Percentiles rank a stretch among this genome's conserved stretches.
These are phyloP conservation scores for Candida coleopterorum DNA, from an alignment of 805 yeast genomes.

Conservation along the genomic window DNA sequence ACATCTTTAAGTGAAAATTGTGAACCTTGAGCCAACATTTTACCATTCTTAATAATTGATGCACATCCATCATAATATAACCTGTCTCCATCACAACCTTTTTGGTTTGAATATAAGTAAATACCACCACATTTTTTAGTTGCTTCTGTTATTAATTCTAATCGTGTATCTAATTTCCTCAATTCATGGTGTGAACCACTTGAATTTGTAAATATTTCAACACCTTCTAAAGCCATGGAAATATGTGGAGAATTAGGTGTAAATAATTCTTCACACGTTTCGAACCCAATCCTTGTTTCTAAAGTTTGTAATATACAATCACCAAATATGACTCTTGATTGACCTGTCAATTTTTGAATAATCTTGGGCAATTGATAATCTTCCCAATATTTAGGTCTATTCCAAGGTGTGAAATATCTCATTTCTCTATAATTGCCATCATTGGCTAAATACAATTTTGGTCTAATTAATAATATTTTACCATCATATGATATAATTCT, in stretches of 20 bases:
- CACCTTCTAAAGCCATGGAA: constrained; percentile 88
- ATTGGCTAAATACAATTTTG: constrained; percentile 89
- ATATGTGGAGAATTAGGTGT: constrained; percentile 97
- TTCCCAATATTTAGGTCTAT: constrained; percentile 71
- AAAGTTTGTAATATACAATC: constrained; percentile 82
- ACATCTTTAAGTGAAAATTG: constrained; percentile 90
- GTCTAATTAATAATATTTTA: constrained; percentile 78
- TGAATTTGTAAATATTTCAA: constrained; percentile 94
- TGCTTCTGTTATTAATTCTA: constrained; percentile 84
- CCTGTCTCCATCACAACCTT: constrained; percentile 98
- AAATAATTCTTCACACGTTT: constrained; percentile 96
- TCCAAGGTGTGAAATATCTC: constrained; percentile 97
- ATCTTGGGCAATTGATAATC: constrained; percentile 64
- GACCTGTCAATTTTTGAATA: constrained; percentile 64
- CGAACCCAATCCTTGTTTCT: constrained; percentile 93
- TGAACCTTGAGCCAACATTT: constrained; percentile 86
- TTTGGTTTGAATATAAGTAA: constrained; percentile 88
- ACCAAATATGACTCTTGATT: constrained; percentile 70
- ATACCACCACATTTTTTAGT: constrained; percentile 96
- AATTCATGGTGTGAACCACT: constrained; percentile 98
- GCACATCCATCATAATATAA: constrained; percentile 97
- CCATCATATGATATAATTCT: constrained; percentile 79
- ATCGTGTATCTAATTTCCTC: constrained; percentile 79
- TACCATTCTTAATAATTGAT: constrained; percentile 85
- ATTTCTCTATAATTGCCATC: constrained; percentile 98